phyloP scores from a whole-genome alignment of 768 basidiomycete genomes.

The Tricholoma bakamatsutake region DNA sequence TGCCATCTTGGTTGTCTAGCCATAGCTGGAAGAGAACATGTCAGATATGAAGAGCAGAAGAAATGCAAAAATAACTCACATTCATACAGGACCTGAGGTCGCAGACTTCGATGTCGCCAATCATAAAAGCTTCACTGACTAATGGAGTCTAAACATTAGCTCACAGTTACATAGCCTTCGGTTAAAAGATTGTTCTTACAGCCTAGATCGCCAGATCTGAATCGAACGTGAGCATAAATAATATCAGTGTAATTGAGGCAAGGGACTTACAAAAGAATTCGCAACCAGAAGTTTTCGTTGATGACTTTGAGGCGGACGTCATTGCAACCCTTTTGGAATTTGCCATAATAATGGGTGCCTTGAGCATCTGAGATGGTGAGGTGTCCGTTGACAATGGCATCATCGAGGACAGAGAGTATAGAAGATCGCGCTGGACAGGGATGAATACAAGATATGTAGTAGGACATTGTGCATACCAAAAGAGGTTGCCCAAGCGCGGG shows the following conservation, averaged over 20 bases:
- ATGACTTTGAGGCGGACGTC: constrained; percentile 52
- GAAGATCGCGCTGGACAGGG: constrained; percentile 47
- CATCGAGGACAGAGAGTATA: constrained; percentile 51
- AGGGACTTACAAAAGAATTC: constrained; percentile 50
- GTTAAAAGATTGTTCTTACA: constrained; percentile 36
- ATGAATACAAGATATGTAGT: constrained; percentile 7
- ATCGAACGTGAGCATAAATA: constrained; percentile 18
- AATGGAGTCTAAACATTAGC: constrained; percentile 11
- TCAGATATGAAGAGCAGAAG: constrained; percentile 3
- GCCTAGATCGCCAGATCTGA: constrained; percentile 56
- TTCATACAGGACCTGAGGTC: constrained; percentile 58
- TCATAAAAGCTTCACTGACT: constrained; percentile 76
- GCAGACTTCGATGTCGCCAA: constrained; percentile 60
- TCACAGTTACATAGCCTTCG: background rate
- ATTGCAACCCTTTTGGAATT: constrained; percentile 52
- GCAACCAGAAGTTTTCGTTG: constrained; percentile 63
- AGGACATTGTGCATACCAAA: constrained; percentile 32
- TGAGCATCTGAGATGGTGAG: constrained; percentile 58
- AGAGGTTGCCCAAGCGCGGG: constrained; percentile 42
- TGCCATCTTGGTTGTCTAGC: constrained; percentile 60
- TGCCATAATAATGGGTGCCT: constrained; percentile 55
- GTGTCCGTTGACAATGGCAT: constrained; percentile 53
- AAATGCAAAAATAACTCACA: constrained; percentile 32
- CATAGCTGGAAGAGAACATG: constrained; percentile 40
- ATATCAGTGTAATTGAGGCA: constrained; percentile 3